phyloP scores from a whole-genome alignment of 1,139 yeast genomes.

The Geotrichum australiense region DNA sequence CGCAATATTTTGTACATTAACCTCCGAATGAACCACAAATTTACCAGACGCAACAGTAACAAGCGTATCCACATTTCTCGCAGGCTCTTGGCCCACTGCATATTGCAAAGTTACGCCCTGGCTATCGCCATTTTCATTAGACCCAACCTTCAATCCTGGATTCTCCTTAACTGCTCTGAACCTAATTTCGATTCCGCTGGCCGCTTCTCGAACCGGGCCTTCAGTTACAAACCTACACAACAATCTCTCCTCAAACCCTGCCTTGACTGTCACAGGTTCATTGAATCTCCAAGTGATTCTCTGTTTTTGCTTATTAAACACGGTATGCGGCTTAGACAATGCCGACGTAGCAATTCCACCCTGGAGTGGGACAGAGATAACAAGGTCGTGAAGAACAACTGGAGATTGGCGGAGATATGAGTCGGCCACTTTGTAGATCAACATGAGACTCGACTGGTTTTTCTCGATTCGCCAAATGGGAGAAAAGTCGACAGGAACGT shows the following conservation, averaged over 20 bases:
- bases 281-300: conserved; percentile 77
- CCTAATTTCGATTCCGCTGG: conserved; percentile 30
- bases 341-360: conserved; percentile 58
- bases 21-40: conserved; percentile 24
- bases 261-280: conserved; percentile 47
- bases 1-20: conserved; percentile 22
- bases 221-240: conserved; percentile 36
- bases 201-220: conserved; percentile 29
- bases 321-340: conserved; percentile 83
- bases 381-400: conserved; percentile 48
- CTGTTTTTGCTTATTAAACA: conserved; percentile 75
- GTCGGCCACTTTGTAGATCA: conserved; percentile 58
- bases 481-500: conserved; percentile 57
- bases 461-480: conserved; percentile 89
- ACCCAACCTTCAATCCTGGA: conserved; percentile 1
- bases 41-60: conserved; percentile 21
- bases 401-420: conserved; percentile 38
- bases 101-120: conserved; percentile 9
- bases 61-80: conserved; percentile 20
- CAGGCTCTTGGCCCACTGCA: conserved; percentile 5
- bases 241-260: conserved; percentile 55
- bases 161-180: conserved; percentile 20
- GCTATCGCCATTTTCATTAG: conserved; percentile 10
- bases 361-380: conserved; percentile 51
- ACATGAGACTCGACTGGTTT: conserved; percentile 76